A percentile compares a stretch with the other conserved stretches of the same genome.
Conservation (phyloP, 225 moss, liverwort and hornwort genomes). For the Sphagnum contortum region DNA sequence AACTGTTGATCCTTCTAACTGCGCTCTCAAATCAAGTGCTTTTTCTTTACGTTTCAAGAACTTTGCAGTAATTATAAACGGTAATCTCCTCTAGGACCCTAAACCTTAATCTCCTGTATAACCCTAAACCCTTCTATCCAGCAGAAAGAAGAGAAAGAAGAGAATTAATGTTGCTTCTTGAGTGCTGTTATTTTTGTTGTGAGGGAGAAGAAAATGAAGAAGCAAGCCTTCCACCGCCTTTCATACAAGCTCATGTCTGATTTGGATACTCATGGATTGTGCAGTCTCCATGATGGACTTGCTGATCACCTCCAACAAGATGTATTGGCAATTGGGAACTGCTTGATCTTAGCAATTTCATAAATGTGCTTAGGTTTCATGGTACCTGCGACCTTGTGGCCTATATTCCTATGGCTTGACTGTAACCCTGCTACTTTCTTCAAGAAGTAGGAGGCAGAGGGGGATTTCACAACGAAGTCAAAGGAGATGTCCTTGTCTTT, state of each 20-base stretch:
- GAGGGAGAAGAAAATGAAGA: too few relatives aligned
- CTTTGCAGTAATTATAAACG: too few relatives aligned
- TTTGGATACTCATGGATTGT: slow-evolving; percentile 81
- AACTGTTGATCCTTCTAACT: too few relatives aligned
- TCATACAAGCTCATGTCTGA: slow-evolving; percentile 37
- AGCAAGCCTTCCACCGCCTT: too few relatives aligned
- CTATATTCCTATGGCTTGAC: slow-evolving; percentile 61
- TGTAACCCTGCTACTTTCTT: slow-evolving; percentile 91
- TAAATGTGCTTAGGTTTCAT: slow-evolving; percentile 76
- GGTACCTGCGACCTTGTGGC: slow-evolving; percentile 65
- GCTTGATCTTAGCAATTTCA: slow-evolving; percentile 95
- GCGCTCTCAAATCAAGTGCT: too few relatives aligned
- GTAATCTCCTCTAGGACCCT: too few relatives aligned
- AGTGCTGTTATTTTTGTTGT: too few relatives aligned
- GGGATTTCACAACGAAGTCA: slow-evolving; percentile 76
- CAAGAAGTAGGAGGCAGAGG: slow-evolving; percentile 71
- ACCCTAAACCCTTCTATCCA: too few relatives aligned
- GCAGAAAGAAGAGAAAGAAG: too few relatives aligned
- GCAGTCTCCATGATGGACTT: slow-evolving; percentile 92
- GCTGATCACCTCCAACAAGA: slow-evolving; percentile 69
- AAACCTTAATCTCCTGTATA: too few relatives aligned
- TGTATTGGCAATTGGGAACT: slow-evolving; percentile 81
- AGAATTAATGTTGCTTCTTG: too few relatives aligned
- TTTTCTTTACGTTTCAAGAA: too few relatives aligned
- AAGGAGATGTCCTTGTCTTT: slow-evolving; percentile 62